Percentiles rank a stretch among this genome's conserved stretches.
phyloP scores from a whole-genome alignment of 768 basidiomycete genomes.

The Pleurotus pulmonarius region DNA sequence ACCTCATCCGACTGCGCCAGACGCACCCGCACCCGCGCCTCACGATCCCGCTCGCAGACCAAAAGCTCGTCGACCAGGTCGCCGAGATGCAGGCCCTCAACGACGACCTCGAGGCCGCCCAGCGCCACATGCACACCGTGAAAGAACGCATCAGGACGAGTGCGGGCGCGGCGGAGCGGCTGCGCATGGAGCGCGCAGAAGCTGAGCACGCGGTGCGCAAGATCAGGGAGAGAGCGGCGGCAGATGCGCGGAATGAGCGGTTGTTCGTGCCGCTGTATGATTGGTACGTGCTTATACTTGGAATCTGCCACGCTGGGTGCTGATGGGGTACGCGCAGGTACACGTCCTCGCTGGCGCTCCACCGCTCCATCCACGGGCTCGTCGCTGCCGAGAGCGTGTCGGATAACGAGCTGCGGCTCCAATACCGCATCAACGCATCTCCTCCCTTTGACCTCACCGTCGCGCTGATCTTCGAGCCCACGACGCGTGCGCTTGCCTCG shows the following conservation, averaged over 20 bases:
- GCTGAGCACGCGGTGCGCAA: constrained; percentile 62
- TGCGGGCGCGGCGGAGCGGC: constrained; percentile 50
- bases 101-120: constrained; percentile 56
- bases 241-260: constrained; percentile 65
- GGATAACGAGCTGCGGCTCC: constrained; percentile 75
- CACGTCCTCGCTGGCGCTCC: constrained; percentile 60
- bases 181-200: constrained; percentile 61
- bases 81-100: constrained; percentile 74
- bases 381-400: constrained; percentile 55
- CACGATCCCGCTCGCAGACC: constrained; percentile 70
- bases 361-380: constrained; percentile 59
- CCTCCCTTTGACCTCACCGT: constrained; percentile 40
- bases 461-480: constrained; percentile 64
- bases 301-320: background rate
- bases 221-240: constrained; percentile 31
- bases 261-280: constrained; percentile 64
- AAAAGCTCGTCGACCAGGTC: constrained; percentile 73
- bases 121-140: constrained; percentile 44
- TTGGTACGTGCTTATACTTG: constrained; percentile 42
- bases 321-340: constrained; percentile 46
- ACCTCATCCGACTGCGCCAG: constrained; percentile 76
- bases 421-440: constrained; percentile 45
- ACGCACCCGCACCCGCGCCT: constrained; percentile 77
- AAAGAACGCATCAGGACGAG: constrained; percentile 62
- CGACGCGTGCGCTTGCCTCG: constrained; percentile 60